Percentiles rank a stretch among this genome's conserved stretches.
Conservation (phyloP, 768 basidiomycete genomes). For the Pleurotus pulmonarius region DNA sequence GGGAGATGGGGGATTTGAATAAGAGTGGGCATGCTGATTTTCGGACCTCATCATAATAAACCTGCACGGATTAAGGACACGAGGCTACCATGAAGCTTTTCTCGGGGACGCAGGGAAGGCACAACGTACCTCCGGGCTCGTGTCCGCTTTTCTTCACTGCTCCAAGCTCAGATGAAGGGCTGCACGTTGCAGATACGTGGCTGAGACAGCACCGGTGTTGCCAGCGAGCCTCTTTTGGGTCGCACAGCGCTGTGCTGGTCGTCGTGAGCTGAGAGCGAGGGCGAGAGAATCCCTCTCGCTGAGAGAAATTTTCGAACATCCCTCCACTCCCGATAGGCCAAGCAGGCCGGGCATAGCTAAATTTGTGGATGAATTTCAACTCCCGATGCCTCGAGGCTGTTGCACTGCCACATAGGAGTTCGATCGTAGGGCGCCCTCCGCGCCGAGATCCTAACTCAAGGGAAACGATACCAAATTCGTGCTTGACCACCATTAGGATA, state of each 20-base stretch:
- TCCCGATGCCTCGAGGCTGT: slow-evolving; percentile 15
- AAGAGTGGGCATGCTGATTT: slow-evolving; percentile 22
- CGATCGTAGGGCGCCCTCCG: background rate
- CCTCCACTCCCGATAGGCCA: background rate
- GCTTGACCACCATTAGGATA: too few species aligned
- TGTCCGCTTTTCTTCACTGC: background rate
- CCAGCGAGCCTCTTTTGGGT: background rate
- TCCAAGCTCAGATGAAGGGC: slow-evolving; percentile 1
- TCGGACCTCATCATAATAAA: slow-evolving; percentile 42
- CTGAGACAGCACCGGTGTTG: background rate
- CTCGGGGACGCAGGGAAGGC: slow-evolving; percentile 5
- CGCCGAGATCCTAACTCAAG: too few species aligned
- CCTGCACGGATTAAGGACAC: slow-evolving; percentile 31
- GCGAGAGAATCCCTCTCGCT: background rate
- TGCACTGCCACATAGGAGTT: background rate
- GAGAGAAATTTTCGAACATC: background rate
- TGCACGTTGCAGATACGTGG: slow-evolving; percentile 6
- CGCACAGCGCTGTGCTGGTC: background rate
- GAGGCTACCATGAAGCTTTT: slow-evolving; percentile 41
- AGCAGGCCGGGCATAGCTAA: slow-evolving; percentile 1
- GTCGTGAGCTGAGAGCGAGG: background rate
- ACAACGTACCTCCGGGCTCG: slow-evolving; percentile 5
- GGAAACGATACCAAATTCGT: too few species aligned
- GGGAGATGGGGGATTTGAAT: slow-evolving; percentile 20
- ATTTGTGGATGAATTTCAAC: background rate